Evolutionary conservation across 306 rosid genomes (phyloP).

Genomic region (Gastrolobium bilobum): DNA sequence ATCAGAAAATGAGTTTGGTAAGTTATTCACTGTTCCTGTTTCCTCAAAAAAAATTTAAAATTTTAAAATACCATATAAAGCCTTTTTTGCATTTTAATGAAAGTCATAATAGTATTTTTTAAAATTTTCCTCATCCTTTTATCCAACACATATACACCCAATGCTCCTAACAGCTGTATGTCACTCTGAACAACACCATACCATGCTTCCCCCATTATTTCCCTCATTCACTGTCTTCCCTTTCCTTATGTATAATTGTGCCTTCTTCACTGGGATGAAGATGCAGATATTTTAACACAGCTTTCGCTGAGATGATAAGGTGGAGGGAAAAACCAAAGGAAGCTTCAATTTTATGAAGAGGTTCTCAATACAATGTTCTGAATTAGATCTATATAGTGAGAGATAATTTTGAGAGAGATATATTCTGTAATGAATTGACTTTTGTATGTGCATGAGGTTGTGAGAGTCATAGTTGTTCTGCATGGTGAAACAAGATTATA

Average conservation of each 20-base stretch:
- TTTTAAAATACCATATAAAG: not conserved
- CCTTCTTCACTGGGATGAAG: not conserved
- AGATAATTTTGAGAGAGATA: not conserved
- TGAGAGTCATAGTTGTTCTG: not conserved
- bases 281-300: slow-evolving; percentile 11
- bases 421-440: not conserved
- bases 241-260: not conserved
- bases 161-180: not conserved
- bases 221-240: not conserved
- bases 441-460: slow-evolving; percentile 1
- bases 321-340: not conserved
- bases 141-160: not conserved
- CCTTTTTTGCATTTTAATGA: not conserved
- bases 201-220: not conserved
- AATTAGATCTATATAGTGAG: not conserved
- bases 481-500: not conserved
- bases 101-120: not conserved
- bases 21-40: not conserved
- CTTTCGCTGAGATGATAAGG: slow-evolving; percentile 9
- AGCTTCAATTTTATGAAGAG: slow-evolving; percentile 5
- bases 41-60: not conserved
- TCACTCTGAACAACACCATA: slow-evolving; percentile 17
- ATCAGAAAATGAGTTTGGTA: not conserved
- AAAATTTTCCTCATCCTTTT: not conserved
- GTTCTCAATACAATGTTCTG: not conserved